Evolutionary conservation across 129 eudicot species (phyloP), one percentile per base, ranked within the genome.

Genomic region (Flaveria brownii): DNA sequence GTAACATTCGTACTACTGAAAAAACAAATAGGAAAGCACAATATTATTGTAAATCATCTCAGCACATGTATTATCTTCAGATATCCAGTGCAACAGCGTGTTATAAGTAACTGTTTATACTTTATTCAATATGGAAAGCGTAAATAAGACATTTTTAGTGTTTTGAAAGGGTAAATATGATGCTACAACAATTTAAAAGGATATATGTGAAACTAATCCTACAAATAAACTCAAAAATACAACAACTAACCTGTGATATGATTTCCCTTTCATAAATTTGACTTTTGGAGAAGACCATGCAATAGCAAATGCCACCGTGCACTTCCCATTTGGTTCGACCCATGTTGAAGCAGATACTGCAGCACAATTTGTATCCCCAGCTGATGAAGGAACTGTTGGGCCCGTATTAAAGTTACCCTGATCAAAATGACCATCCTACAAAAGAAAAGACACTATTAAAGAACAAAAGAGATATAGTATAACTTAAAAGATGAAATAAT

Each of bases 351-450:
- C 99, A 78, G 96, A 87, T 51, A 91, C 96, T 2, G 97, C 97
- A 25, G 99, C 97, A 81, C 99, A 95, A 72, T 80, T 86, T n/a
- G 99, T 89, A 50, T 95, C 99, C n/a, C 97, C 99, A 25, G 97
- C 88, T 47, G 91, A 87, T 33, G 99, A 91, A 56, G 99, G 92
- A 84, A 86, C 82, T 75, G 90, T 89, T 17, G 89, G 91, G 66
- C 97, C 97, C 16, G 65, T 50, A 73, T 63, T 80, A 73, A 91
- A 95, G 77, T 89, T 91, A 70, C 77, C 89, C 69, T 78, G 85
- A 70, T 95, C 96, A 55, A 95, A 95, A 16, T 89, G 81, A 68
- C 99, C 99, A 82, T 95, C 96, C 99, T 94, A 83, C 75, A 82
- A 17, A 14, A 61, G 42, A 46, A 69, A 56, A 69, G n/a, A 7